phyloP scores from a whole-genome alignment of 2,329 filamentous ascomycete species.

The Alternaria solani region DNA sequence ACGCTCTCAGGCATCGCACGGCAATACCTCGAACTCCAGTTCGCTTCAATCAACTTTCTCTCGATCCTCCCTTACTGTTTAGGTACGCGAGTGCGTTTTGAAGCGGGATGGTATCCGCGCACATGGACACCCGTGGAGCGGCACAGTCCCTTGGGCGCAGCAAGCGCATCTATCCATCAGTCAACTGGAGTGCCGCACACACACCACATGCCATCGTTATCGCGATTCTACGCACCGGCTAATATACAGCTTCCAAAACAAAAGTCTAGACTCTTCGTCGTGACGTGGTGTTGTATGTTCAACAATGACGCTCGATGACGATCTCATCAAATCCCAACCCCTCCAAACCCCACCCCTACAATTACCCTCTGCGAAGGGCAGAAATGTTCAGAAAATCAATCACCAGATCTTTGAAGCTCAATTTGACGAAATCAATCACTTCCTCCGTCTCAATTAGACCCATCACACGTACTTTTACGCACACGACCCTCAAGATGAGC shows the following conservation, averaged over 20 bases:
- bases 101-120: neutral
- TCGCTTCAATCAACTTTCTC: neutral
- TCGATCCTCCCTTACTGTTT: neutral
- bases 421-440: neutral
- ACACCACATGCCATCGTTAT: neutral
- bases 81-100: neutral
- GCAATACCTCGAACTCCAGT: neutral
- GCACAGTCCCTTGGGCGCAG: neutral
- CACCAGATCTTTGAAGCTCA: neutral
- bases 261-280: slow-evolving; percentile 2
- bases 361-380: neutral
- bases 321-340: slow-evolving; percentile 12
- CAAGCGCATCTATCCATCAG: neutral
- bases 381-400: slow-evolving; percentile 1
- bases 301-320: slow-evolving; percentile 20
- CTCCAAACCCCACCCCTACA: slow-evolving; percentile 10
- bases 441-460: neutral
- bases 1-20: neutral
- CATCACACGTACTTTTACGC: neutral
- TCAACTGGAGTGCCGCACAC: neutral
- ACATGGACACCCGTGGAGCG: neutral
- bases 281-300: slow-evolving; percentile 13
- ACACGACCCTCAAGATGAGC: slow-evolving; percentile 20
- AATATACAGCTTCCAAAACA: neutral
- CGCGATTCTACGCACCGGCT: neutral